Evolutionary conservation across 225 moss, liverwort and hornwort genomes (phyloP).

Genomic region (Marchantia polymorpha): DNA sequence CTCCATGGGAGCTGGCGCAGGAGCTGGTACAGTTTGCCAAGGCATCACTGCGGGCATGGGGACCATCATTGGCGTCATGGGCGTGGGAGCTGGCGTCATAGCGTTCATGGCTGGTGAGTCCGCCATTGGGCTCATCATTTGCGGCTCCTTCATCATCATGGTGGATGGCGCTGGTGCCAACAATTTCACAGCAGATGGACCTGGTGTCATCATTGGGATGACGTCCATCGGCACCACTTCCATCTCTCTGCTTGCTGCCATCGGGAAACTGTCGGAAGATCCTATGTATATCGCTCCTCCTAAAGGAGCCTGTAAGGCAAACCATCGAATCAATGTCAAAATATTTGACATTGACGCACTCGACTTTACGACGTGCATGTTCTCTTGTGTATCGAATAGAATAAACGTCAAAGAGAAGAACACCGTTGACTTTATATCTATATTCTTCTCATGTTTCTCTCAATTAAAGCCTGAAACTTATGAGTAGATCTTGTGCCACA

Average conservation of each 20-base stretch:
- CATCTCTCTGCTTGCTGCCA: conserved; percentile 2
- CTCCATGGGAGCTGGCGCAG: conserved; percentile 2
- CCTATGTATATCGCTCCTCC: conserved; percentile 59
- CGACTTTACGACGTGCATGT: background rate
- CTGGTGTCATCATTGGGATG: background rate
- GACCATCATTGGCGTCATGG: background rate
- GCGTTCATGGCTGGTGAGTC: background rate
- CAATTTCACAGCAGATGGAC: background rate
- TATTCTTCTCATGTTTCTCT: too few species aligned
- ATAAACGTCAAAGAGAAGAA: background rate
- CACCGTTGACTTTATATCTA: background rate
- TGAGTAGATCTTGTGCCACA: too few species aligned
- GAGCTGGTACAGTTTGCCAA: background rate
- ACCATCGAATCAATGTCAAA: background rate
- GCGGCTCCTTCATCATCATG: conserved; percentile 2
- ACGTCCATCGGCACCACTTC: background rate
- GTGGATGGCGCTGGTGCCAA: conserved; percentile 4
- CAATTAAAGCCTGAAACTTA: too few species aligned
- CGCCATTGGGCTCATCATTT: background rate
- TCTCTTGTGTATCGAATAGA: background rate
- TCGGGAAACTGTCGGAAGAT: conserved; percentile 26
- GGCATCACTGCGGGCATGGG: background rate
- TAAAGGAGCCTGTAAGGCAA: conserved; percentile 37
- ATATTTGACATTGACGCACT: too few species aligned
- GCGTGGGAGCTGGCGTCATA: background rate